Percentiles rank a stretch among this genome's conserved stretches.
Evolutionary conservation across 805 yeast species (phyloP).

Genomic region (Yarrowia hollandica): DNA sequence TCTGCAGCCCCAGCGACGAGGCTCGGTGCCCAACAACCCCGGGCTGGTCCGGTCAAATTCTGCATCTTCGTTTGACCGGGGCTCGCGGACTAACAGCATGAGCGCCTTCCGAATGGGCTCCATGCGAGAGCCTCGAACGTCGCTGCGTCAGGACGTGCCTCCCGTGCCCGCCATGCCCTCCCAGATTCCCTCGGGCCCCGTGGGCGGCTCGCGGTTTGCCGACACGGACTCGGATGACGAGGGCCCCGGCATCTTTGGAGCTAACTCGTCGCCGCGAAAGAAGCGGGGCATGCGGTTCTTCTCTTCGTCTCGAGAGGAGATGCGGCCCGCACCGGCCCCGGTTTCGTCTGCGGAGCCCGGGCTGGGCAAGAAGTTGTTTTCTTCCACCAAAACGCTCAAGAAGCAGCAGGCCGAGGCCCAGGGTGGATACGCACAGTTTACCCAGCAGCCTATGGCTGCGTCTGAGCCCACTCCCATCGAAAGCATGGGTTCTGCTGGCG

Average conservation of each 20-base stretch:
- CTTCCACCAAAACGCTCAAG: conserved; percentile 24
- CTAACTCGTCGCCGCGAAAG: conserved; percentile 6
- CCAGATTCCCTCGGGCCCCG: not conserved
- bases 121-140: conserved; percentile 26
- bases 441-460: not conserved
- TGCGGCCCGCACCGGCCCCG: conserved; percentile 1
- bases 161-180: conserved; percentile 16
- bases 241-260: not conserved
- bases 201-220: conserved; percentile 2
- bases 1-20: conserved; percentile 22
- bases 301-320: conserved; percentile 17
- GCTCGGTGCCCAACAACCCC: conserved; percentile 6
- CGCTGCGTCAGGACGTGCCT: conserved; percentile 25
- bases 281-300: conserved; percentile 26
- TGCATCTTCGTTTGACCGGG: conserved; percentile 29
- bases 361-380: conserved; percentile 7
- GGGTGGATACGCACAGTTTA: conserved; percentile 19
- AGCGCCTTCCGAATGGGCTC: conserved; percentile 29
- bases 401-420: conserved; percentile 25
- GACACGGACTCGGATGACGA: conserved; percentile 20
- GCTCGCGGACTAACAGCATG: conserved; percentile 9
- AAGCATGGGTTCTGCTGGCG: not conserved
- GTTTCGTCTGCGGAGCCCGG: not conserved
- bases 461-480: not conserved
- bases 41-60: conserved; percentile 22